These are phyloP conservation scores for Suhomyces sp. DNA, from an alignment of 805 yeast genomes.

Conservation along the genomic window DNA sequence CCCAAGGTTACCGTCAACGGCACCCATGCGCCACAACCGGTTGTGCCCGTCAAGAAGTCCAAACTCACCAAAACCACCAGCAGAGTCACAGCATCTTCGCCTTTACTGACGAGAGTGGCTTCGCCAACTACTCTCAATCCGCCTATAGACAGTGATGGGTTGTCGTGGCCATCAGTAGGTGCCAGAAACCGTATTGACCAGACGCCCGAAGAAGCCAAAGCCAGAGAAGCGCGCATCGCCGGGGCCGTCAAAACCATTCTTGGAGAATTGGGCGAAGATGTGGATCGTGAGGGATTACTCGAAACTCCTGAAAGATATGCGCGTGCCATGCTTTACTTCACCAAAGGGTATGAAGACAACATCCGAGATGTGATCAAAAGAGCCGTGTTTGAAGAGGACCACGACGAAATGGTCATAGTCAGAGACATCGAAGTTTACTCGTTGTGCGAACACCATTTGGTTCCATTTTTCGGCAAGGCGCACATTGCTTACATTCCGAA, in stretches of 20 bases:
- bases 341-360: conserved; percentile 95
- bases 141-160: conserved; percentile 85
- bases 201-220: conserved; percentile 57
- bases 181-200: conserved; percentile 76
- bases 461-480: conserved; percentile 95
- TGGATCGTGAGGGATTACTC: conserved; percentile 78
- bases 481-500: conserved; percentile 98
- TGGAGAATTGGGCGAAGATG: conserved; percentile 88
- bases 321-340: conserved; percentile 90
- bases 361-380: conserved; percentile 87
- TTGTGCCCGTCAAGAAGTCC: conserved; percentile 14
- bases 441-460: conserved; percentile 95
- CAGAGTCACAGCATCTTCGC: conserved; percentile 35
- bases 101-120: conserved; percentile 72
- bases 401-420: conserved; percentile 98
- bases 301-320: conserved; percentile 98
- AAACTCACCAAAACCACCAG: conserved; percentile 4
- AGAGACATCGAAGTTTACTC: conserved; percentile 90
- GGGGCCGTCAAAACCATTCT: conserved; percentile 77
- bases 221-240: conserved; percentile 75
- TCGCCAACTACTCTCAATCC: conserved; percentile 81
- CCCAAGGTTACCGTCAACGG: conserved; percentile 13
- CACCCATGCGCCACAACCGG: conserved; percentile 16
- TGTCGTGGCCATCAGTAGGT: conserved; percentile 92
- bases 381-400: conserved; percentile 97